phyloP scores from a whole-genome alignment of 2,329 filamentous ascomycete species.

The Zymoseptoria brevis region DNA sequence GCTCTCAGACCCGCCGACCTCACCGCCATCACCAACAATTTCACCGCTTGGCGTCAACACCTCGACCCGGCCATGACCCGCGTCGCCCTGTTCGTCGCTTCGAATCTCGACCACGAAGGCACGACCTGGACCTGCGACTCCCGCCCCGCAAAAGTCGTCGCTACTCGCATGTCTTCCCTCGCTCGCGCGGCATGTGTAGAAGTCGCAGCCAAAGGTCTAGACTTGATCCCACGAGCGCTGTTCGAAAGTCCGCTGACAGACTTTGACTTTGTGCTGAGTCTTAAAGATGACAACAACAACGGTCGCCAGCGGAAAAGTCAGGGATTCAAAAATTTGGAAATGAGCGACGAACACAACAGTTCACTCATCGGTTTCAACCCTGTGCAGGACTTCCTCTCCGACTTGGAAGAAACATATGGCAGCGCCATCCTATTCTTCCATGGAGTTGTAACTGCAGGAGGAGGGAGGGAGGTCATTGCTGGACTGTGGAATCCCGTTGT shows the following conservation, averaged over 20 bases:
- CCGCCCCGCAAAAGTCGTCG: constrained; percentile 70
- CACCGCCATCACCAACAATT: constrained; percentile 56
- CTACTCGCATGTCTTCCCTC: constrained; percentile 71
- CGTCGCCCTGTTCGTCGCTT: constrained; percentile 71
- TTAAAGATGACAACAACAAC: constrained; percentile 37
- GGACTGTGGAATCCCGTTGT: constrained; percentile 56
- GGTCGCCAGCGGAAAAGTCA: constrained; percentile 21
- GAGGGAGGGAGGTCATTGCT: constrained; percentile 50
- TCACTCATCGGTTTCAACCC: constrained; percentile 60
- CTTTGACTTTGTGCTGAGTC: constrained; percentile 77
- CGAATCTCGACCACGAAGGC: constrained; percentile 68
- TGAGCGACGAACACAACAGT: constrained; percentile 41
- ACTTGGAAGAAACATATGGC: constrained; percentile 60
- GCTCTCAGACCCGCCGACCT: constrained; percentile 53
- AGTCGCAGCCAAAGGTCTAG: constrained; percentile 24
- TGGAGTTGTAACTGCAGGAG: constrained; percentile 37
- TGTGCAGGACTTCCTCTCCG: constrained; percentile 54
- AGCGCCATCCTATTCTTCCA: constrained; percentile 73
- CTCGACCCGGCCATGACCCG: constrained; percentile 84
- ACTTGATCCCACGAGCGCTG: constrained; percentile 46
- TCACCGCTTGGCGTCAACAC: constrained; percentile 70
- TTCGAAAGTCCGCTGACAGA: constrained; percentile 68
- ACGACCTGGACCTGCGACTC: constrained; percentile 67
- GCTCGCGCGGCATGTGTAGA: constrained; percentile 66
- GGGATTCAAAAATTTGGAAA: constrained; percentile 74